A percentile compares a stretch with the other conserved stretches of the same genome.
Conservation (phyloP, 306 rosid species). For the Mucuna pruriens region DNA sequence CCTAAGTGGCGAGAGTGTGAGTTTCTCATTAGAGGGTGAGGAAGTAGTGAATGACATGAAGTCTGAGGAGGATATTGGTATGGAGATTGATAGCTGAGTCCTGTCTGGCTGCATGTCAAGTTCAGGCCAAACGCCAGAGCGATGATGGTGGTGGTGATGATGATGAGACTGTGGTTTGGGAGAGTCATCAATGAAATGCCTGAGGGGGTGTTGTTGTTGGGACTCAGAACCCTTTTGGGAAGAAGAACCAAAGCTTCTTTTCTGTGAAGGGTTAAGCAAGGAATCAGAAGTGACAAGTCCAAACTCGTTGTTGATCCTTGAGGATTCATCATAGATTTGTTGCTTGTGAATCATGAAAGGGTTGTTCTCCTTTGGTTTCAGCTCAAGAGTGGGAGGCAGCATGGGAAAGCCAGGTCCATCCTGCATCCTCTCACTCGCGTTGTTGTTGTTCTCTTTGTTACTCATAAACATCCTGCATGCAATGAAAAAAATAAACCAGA, state of each 20-base stretch:
- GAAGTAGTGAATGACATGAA: constrained; percentile 56
- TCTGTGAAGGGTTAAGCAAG: constrained; percentile 72
- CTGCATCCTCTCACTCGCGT: constrained; percentile 53
- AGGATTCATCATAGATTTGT: constrained; percentile 57
- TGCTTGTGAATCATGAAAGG: constrained; percentile 55
- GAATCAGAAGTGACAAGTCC: constrained; percentile 72
- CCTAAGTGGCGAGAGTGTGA: constrained; percentile 70
- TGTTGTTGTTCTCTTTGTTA: constrained; percentile 51
- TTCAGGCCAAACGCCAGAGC: constrained; percentile 53
- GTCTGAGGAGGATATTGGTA: constrained; percentile 58
- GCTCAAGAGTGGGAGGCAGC: constrained; percentile 61
- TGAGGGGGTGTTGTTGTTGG: constrained; percentile 64
- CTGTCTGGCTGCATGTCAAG: constrained; percentile 59
- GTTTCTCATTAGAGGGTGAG: constrained; percentile 59
- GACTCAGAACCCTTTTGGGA: constrained; percentile 49
- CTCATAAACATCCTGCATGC: constrained; percentile 65
- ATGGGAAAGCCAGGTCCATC: constrained; percentile 57
- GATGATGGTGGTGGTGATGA: constrained; percentile 33
- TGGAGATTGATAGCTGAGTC: constrained; percentile 79
- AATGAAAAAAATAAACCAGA: neutral
- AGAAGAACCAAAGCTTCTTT: constrained; percentile 54
- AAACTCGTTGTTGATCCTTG: constrained; percentile 59
- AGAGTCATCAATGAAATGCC: constrained; percentile 78
- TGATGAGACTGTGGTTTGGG: constrained; percentile 56
- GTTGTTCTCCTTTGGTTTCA: constrained; percentile 51